Conservation (phyloP, 2,329 filamentous ascomycete species). For the Paraphaeosphaeria sporulosa region DNA sequence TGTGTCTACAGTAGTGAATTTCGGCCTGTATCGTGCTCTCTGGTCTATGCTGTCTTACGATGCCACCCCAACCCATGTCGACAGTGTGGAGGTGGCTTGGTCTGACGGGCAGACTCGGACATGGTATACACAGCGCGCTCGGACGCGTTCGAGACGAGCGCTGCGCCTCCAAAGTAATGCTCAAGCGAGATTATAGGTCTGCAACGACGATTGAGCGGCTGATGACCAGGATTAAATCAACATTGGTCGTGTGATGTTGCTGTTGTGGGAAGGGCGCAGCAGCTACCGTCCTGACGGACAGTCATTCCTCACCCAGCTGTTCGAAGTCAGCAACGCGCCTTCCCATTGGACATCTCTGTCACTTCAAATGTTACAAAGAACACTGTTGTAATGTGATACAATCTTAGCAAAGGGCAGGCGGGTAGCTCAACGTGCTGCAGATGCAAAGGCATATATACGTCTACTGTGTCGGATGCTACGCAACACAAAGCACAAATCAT, state of each 20-base stretch:
- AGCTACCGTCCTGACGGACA: too few relatives aligned
- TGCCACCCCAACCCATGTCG: too few relatives aligned
- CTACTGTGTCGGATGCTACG: constrained; percentile 11
- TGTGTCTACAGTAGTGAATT: too few relatives aligned
- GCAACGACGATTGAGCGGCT: not conserved
- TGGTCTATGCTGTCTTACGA: not conserved
- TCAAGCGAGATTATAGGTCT: not conserved
- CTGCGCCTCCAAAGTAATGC: not conserved
- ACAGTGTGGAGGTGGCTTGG: not conserved
- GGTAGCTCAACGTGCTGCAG: constrained; percentile 7
- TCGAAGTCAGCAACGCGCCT: not conserved
- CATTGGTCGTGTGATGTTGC: not conserved
- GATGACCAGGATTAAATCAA: not conserved
- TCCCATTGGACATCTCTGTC: not conserved
- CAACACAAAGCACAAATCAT: constrained; percentile 8
- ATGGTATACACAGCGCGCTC: not conserved
- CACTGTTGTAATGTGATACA: not conserved
- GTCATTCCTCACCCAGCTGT: too few relatives aligned
- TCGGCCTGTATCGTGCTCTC: too few relatives aligned
- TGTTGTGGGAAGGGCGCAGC: not conserved
- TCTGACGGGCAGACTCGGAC: not conserved
- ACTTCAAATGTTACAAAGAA: too few relatives aligned
- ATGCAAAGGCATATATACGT: constrained; percentile 19
- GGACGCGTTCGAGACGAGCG: not conserved
- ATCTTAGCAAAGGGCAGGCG: too few relatives aligned